Evolutionary conservation across 176 grass and related monocot species (phyloP).

Genomic region (Tuctoria greenei): DNA sequence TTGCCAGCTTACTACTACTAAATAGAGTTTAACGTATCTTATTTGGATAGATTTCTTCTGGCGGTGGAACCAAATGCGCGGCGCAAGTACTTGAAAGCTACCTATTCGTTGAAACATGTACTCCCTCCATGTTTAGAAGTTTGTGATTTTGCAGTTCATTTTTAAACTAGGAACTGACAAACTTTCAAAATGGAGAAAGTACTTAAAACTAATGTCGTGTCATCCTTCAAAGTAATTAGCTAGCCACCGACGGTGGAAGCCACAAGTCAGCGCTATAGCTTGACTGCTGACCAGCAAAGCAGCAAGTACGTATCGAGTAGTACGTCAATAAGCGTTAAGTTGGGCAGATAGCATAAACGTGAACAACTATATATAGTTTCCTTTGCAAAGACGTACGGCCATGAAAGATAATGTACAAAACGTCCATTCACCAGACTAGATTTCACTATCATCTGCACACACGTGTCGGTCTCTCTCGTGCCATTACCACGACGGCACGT

Average conservation of each 20-base stretch:
- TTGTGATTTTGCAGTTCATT: too few relatives aligned
- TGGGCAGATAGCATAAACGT: neutral
- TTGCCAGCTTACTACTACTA: too few relatives aligned
- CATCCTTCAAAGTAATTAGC: neutral
- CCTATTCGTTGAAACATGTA: too few relatives aligned
- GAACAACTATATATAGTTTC: neutral
- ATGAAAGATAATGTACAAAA: neutral
- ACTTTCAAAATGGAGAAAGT: too few relatives aligned
- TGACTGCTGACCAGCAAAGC: neutral
- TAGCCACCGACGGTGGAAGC: neutral
- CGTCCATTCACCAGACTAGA: neutral
- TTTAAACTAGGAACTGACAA: too few relatives aligned
- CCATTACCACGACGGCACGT: neutral
- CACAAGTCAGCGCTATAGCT: neutral
- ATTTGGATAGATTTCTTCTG: too few relatives aligned
- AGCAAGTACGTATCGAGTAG: too few relatives aligned
- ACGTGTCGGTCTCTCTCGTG: neutral
- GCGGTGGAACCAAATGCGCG: too few relatives aligned
- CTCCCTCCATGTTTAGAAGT: too few relatives aligned
- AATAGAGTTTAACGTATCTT: too few relatives aligned
- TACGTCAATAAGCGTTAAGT: neutral
- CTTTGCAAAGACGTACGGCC: neutral
- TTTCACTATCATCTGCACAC: neutral
- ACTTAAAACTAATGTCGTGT: too few relatives aligned
- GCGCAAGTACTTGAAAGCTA: too few relatives aligned